Conservation (phyloP, 371 early-diverging fungal genomes). For the Haplosporangium sp. region DNA sequence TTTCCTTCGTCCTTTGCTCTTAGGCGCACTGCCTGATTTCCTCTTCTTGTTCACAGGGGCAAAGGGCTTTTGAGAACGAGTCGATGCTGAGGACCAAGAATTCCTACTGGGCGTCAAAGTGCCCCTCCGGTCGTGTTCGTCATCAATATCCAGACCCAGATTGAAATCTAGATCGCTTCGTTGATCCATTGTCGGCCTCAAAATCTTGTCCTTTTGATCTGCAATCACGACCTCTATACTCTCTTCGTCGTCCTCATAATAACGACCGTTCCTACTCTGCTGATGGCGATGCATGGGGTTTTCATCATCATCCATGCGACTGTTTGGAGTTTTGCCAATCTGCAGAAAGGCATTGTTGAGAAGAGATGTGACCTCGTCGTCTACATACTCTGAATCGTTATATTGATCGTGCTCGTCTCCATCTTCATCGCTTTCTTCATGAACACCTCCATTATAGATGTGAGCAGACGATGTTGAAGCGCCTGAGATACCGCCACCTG, state of each 20-base stretch:
- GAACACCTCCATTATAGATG: constrained; percentile 17
- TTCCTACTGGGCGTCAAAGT: constrained; percentile 1
- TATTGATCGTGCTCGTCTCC: constrained; percentile 32
- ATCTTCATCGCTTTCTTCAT: constrained; percentile 21
- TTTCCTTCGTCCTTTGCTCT: constrained; percentile 11
- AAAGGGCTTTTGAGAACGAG: constrained; percentile 34
- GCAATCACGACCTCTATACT: constrained; percentile 47
- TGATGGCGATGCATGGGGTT: background rate
- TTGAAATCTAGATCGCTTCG: constrained; percentile 11
- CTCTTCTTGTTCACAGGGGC: constrained; percentile 43
- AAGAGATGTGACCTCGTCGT: constrained; percentile 46
- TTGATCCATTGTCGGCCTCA: constrained; percentile 3
- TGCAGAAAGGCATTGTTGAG: constrained; percentile 53
- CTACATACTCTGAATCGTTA: constrained; percentile 52
- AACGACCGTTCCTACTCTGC: constrained; percentile 6
- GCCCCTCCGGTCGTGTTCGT: background rate
- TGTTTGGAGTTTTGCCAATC: constrained; percentile 44
- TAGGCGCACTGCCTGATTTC: constrained; percentile 8
- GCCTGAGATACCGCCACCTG: background rate
- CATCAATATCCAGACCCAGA: constrained; percentile 15
- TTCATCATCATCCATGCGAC: constrained; percentile 31
- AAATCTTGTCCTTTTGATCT: constrained; percentile 41
- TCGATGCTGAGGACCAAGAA: constrained; percentile 41
- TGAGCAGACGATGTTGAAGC: constrained; percentile 9
- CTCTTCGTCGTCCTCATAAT: constrained; percentile 12